Evolutionary conservation across 2,329 filamentous ascomycete species (phyloP).

Genomic region (Dichotomopilus funicola): DNA sequence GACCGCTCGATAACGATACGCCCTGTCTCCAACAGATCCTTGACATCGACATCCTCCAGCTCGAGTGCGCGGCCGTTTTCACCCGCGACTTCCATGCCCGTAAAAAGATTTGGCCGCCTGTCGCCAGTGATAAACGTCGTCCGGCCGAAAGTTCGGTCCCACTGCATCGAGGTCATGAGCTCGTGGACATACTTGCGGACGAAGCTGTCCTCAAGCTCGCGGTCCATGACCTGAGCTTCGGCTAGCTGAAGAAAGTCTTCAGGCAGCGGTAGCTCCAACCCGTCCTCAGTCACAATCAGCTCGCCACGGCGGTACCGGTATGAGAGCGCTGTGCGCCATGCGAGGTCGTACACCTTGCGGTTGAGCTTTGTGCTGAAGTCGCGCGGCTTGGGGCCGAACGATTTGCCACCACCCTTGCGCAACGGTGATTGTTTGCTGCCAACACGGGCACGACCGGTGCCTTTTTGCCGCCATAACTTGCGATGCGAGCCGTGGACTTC

Average conservation of each 20-base stretch:
- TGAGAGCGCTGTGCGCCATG: conserved; percentile 88
- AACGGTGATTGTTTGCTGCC: conserved; percentile 79
- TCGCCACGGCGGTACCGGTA: conserved; percentile 86
- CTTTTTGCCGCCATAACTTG: conserved; percentile 85
- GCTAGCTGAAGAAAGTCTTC: conserved; percentile 41
- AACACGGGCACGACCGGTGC: conserved; percentile 69
- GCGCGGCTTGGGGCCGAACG: conserved; percentile 83
- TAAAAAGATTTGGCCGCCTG: conserved; percentile 56
- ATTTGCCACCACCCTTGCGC: conserved; percentile 76
- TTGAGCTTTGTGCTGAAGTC: conserved; percentile 83
- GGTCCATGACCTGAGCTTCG: conserved; percentile 27
- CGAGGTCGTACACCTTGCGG: conserved; percentile 88
- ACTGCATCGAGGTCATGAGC: conserved; percentile 63
- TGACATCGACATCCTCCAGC: conserved; percentile 83
- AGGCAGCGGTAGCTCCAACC: conserved; percentile 59
- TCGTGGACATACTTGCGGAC: conserved; percentile 55
- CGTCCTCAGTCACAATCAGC: conserved; percentile 75
- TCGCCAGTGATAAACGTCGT: conserved; percentile 68
- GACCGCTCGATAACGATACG: conserved; percentile 79
- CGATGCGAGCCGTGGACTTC: conserved; percentile 78
- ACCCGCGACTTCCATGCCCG: conserved; percentile 56
- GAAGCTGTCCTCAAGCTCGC: conserved; percentile 42
- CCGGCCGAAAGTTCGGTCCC: conserved; percentile 60
- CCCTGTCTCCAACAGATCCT: conserved; percentile 81
- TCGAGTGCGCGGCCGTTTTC: conserved; percentile 64